Base-by-base conservation (phyloP, 495 filamentous ascomycete genomes). In the Penicillium tannophilum region DNA sequence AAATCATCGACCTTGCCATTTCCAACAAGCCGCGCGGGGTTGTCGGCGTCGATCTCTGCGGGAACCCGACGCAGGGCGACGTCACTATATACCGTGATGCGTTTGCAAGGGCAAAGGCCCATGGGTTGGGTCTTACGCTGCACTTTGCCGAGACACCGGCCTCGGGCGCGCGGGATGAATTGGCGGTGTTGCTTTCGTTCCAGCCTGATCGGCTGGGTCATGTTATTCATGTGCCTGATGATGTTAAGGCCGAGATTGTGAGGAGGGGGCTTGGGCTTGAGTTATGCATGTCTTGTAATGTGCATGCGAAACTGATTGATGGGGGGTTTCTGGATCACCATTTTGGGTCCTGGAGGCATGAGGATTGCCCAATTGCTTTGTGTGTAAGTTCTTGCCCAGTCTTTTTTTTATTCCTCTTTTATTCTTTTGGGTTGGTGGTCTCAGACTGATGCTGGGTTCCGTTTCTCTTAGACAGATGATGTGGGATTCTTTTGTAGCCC, bases 401-500 rank as follows among this genome's bases (percentile, higher is more conserved):
- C 47, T 19, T 20, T 26, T 20, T 28, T 55, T 50, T 33, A 49
- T 52, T 59, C 33, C 54, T 20, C 33, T 23, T 54, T 50, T 26
- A 23, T 24, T 33, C 61, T 45, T 28, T 61, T 51, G 16, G 23
- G 24, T 44, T n/a, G 20, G 41, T 44, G 9, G 26, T 26, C n/a
- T 19, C 47, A 24, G 17, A 24, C 49, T 52, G 2, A 54, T 54
- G 61, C 14, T 41, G 39, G 14, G 47, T 48, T 60, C 31, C 52
- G 31, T 23, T 23, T 24, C 46, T 19, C 44, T 9, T 60, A 93
- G 90, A 95, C 90, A 1, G 91, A 95, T 72, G 91, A 95, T 72
- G 90, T 96, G 20, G 91, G 91, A 2, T 83, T 94, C 41, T 93
- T 96, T 56, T 86, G 84, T 42, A 92, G 88, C 68, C 80, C 83